Base-by-base conservation (phyloP, 1,284 basidiomycete genomes). In the Apiotrichum veenhuisii region DNA sequence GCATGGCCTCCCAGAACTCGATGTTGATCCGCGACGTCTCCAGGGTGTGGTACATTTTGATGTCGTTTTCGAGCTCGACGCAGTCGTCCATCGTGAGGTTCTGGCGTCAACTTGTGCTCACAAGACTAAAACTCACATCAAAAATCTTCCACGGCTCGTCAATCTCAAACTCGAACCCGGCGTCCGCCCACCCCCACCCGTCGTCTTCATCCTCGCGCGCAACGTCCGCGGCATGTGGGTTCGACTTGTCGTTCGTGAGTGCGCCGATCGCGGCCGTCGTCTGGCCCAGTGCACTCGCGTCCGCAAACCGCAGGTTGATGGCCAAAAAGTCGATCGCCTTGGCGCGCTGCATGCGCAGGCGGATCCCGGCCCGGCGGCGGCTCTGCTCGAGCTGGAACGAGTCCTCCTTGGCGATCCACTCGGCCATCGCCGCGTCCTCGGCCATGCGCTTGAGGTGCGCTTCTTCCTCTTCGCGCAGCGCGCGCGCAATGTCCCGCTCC, bases 1-100 rank as follows among this genome's bases (percentile, higher is more conserved):
- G 88, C 90, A 98, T 95, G 65, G 95, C 89, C 59, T 92, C 90
- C 96, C 96, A 99, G 74, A 98, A 98, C 65, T 98, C 94, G 56
- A 94, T 84, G 71, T 95, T 94, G 40, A 85, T 79, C 15, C 91
- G 85, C 20, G 84, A 83, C 66, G 87, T 86, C 73, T 99, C 96
- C 37, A 98, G 81, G 9, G 85, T 82, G 42, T 98, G 81, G 72
- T 98, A 97, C 70, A 86, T 86, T 75, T 93, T 87, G 65, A 99
- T 97, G 72, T 98, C 95, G 50, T 90, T 86, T 63, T 96, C 89
- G 22, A 99, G 80, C 75, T 98, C 95, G 64, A 93, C 86, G 3
- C 91, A 88, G 79, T 98, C 94, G 54, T 87, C 84, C 1, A 87
- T 78, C 18, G 89, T 86, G 33, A 98, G 82, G 72, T 88, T 96